phyloP scores from a whole-genome alignment of 108 stramenopile genomes.

The Mediolabrus comicus region DNA sequence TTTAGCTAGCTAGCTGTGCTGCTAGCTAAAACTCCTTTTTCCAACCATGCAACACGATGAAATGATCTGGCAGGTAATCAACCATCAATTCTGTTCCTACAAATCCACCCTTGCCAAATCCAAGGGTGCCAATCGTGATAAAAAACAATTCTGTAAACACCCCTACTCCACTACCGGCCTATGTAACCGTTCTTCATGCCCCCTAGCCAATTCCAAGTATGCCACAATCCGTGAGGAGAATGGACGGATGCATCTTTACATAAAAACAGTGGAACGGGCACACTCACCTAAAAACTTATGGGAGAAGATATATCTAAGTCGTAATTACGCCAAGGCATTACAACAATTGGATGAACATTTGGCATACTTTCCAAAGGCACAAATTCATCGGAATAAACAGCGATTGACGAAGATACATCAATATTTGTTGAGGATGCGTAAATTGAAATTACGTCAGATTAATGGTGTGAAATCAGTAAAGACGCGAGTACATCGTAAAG shows the following conservation, averaged over 20 bases:
- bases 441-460: conserved; percentile 86
- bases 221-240: conserved; percentile 97
- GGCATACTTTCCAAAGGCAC: conserved; percentile 92
- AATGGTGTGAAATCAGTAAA: conserved; percentile 90
- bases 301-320: conserved; percentile 92
- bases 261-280: conserved; percentile 97
- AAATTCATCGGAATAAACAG: conserved; percentile 96
- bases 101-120: conserved; percentile 83
- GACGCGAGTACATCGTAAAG: conserved; percentile 33
- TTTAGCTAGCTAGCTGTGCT: no score
- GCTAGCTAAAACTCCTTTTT: not conserved
- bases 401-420: conserved; percentile 98
- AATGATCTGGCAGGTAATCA: conserved; percentile 98
- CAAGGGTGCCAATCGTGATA: conserved; percentile 69
- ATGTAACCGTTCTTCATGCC: conserved; percentile 95
- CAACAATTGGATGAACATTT: conserved; percentile 90
- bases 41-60: conserved; percentile 93
- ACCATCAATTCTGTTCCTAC: conserved; percentile 97
- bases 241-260: conserved; percentile 88
- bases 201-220: conserved; percentile 95
- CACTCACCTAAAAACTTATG: conserved; percentile 97
- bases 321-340: conserved; percentile 94
- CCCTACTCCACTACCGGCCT: conserved; percentile 96
- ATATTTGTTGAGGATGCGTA: conserved; percentile 96
- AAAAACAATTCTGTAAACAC: conserved; percentile 95